A percentile compares a stretch with the other conserved stretches of the same genome.
Conservation (phyloP, 2,329 filamentous ascomycete genomes). For the Fusarium sp. region DNA sequence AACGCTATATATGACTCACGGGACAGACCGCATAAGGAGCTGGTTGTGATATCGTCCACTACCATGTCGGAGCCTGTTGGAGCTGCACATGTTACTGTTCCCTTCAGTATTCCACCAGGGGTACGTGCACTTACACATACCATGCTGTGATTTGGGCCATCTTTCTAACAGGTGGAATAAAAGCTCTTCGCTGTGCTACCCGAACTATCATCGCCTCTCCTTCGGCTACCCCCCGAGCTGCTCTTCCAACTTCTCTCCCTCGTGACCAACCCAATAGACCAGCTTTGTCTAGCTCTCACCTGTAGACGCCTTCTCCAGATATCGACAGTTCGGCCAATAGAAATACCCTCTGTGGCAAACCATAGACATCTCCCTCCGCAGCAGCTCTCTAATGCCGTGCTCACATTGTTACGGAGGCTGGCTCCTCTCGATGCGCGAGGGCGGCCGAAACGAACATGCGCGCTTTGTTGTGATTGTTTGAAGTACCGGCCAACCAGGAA, state of each 20-base stretch:
- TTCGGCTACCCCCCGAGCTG: constrained; percentile 18
- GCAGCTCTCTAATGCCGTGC: too few relatives aligned
- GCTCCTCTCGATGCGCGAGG: too few relatives aligned
- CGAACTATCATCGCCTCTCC: constrained; percentile 7
- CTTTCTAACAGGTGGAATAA: background rate
- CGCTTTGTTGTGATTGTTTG: too few relatives aligned
- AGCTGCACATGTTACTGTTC: background rate
- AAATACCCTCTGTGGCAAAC: too few relatives aligned
- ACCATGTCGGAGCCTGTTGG: constrained; percentile 4
- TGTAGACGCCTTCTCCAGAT: constrained; percentile 12
- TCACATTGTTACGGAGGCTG: too few relatives aligned
- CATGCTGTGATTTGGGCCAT: background rate
- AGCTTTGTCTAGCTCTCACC: constrained; percentile 16
- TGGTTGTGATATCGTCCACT: too few relatives aligned
- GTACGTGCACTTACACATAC: constrained; percentile 1
- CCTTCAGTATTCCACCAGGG: constrained; percentile 15
- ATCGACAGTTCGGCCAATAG: background rate
- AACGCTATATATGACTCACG: too few relatives aligned
- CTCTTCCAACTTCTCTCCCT: constrained; percentile 12
- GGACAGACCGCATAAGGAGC: too few relatives aligned
- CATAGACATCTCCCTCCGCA: too few relatives aligned
- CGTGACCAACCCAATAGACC: constrained; percentile 2
- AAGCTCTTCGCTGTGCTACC: constrained; percentile 12
- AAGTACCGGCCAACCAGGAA: too few relatives aligned
- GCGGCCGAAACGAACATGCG: too few relatives aligned